Evolutionary conservation across 176 grass and related monocot genomes (phyloP).

Genomic region (Puya raimondii): DNA sequence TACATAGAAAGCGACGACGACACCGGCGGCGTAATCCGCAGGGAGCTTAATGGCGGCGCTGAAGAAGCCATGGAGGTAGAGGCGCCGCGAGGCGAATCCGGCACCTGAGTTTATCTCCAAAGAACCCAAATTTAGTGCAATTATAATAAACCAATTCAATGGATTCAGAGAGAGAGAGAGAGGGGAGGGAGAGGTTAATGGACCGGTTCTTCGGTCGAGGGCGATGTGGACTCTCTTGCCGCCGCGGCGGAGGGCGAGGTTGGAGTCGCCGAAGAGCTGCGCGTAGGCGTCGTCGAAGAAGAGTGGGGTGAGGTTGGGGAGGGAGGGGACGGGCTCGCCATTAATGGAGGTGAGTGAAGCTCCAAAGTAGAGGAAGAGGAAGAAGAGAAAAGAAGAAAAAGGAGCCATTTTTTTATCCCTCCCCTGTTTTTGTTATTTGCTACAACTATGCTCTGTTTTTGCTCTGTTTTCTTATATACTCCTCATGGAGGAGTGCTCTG

Average conservation of each 20-base stretch:
- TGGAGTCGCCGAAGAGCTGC: slow-evolving; percentile 84
- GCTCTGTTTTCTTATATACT: not conserved
- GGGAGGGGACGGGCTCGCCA: slow-evolving; percentile 17
- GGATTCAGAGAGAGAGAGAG: slow-evolving; percentile 3
- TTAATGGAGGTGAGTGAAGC: slow-evolving; percentile 5
- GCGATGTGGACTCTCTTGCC: slow-evolving; percentile 66
- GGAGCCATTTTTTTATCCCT: slow-evolving; percentile 24
- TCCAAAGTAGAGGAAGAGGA: slow-evolving; percentile 12
- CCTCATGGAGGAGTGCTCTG: not conserved
- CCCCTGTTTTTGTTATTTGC: not conserved
- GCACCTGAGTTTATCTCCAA: slow-evolving; percentile 31
- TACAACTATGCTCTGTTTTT: not conserved
- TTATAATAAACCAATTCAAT: not conserved
- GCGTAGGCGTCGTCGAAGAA: slow-evolving; percentile 74
- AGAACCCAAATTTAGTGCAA: not conserved
- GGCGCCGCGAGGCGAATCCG: slow-evolving; percentile 60
- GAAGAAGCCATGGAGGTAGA: slow-evolving; percentile 69
- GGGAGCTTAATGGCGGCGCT: slow-evolving; percentile 80
- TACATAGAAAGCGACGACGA: slow-evolving; percentile 90
- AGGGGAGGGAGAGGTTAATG: not conserved
- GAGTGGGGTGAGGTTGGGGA: slow-evolving; percentile 29
- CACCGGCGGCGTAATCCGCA: slow-evolving; percentile 60
- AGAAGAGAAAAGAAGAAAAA: slow-evolving; percentile 11
- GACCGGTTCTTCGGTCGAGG: slow-evolving; percentile 74
- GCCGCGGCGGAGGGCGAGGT: slow-evolving; percentile 65